A percentile compares a stretch with the other conserved stretches of the same genome.
Conservation (phyloP, 2,329 filamentous ascomycete genomes). For the Proliferodiscus dingleyae region DNA sequence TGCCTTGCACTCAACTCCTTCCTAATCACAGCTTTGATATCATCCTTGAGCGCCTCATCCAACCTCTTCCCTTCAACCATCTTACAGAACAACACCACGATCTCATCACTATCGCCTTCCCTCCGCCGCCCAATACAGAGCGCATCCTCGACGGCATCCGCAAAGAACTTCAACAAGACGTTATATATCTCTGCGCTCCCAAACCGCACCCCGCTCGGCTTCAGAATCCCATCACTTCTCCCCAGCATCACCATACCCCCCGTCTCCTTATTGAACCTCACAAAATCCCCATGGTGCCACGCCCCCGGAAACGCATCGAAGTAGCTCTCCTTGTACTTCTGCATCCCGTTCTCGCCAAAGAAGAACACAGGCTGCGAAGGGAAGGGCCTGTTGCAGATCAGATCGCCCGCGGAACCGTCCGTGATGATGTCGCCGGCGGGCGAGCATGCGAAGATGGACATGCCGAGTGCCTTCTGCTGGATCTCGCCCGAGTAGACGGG, state of each 20-base stretch:
- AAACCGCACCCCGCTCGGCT: slow-evolving; percentile 87
- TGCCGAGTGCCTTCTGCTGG: slow-evolving; percentile 71
- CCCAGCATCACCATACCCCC: slow-evolving; percentile 87
- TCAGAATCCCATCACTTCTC: slow-evolving; percentile 85
- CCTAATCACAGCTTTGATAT: slow-evolving; percentile 65
- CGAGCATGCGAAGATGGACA: slow-evolving; percentile 65
- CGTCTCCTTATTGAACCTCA: slow-evolving; percentile 63
- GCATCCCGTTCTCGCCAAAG: slow-evolving; percentile 63
- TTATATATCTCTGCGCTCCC: slow-evolving; percentile 96
- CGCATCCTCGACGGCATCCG: slow-evolving; percentile 72
- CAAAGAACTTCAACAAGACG: slow-evolving; percentile 79
- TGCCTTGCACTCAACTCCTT: slow-evolving; percentile 82
- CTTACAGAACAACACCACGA: slow-evolving; percentile 78
- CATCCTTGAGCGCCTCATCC: slow-evolving; percentile 51
- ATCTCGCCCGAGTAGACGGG: slow-evolving; percentile 71
- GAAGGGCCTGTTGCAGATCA: slow-evolving; percentile 83
- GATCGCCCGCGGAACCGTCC: slow-evolving; percentile 71
- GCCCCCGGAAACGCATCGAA: slow-evolving; percentile 75
- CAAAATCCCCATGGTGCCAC: slow-evolving; percentile 96
- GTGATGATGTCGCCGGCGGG: slow-evolving; percentile 35
- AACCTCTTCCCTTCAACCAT: slow-evolving; percentile 51
- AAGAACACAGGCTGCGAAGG: slow-evolving; percentile 89
- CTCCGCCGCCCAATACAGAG: slow-evolving; percentile 79
- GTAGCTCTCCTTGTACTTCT: slow-evolving; percentile 70
- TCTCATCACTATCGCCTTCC: slow-evolving; percentile 27